Percentiles rank a stretch among this genome's conserved stretches.
Evolutionary conservation across 352 stramenopile species (phyloP).

Genomic region (Thraustochytrium sp.): DNA sequence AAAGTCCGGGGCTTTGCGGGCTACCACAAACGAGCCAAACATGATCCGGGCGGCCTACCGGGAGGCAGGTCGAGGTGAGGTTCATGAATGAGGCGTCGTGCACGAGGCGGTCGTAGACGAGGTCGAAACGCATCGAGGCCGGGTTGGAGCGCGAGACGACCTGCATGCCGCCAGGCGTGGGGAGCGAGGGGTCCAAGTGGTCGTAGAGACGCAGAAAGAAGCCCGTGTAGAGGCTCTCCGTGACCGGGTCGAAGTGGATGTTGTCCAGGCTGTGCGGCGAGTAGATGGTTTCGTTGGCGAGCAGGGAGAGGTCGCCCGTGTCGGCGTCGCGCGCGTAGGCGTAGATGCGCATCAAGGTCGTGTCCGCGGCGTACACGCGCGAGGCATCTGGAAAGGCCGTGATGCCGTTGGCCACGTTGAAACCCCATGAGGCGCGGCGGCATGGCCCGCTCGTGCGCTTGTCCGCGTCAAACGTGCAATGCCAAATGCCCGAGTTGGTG

Average conservation of each 20-base stretch:
- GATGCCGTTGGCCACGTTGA: conserved; percentile 2
- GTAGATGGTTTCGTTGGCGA: background rate
- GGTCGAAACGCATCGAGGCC: background rate
- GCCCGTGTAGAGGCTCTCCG: background rate
- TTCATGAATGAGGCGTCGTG: background rate
- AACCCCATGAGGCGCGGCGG: background rate
- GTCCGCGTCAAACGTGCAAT: conserved; percentile 16
- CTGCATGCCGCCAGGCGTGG: background rate
- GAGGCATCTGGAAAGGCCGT: background rate
- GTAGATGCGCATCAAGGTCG: background rate
- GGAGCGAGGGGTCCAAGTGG: background rate
- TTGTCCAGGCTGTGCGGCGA: background rate
- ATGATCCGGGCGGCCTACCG: background rate
- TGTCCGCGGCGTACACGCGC: background rate
- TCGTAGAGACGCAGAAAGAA: background rate
- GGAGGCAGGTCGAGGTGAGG: background rate
- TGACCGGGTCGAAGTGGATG: background rate
- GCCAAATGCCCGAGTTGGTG: background rate
- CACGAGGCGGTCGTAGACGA: background rate
- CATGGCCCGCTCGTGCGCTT: background rate
- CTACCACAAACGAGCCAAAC: background rate
- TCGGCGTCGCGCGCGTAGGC: background rate
- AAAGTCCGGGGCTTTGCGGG: background rate
- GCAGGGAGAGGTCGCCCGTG: background rate
- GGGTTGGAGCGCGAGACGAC: background rate